Evolutionary conservation across 2,329 filamentous ascomycete species (phyloP).

Genomic region (Cladosporium austrohemisphaericum): DNA sequence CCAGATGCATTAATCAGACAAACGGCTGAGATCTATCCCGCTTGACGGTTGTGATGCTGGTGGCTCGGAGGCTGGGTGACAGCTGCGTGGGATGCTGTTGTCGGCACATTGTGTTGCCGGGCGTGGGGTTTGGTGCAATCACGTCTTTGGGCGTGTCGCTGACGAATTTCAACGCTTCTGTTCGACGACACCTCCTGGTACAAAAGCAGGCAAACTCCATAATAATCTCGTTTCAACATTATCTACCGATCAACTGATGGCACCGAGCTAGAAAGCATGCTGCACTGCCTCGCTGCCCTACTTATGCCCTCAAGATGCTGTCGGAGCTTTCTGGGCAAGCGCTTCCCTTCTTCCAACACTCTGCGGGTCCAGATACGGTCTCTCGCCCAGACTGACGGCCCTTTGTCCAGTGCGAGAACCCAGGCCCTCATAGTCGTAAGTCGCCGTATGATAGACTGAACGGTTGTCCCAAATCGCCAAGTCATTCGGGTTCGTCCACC

Average conservation of each 20-base stretch:
- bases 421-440: conserved; percentile 21
- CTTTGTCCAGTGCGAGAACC: conserved; percentile 20
- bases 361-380: conserved; percentile 21
- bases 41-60: no score
- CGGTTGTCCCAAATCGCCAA: conserved; percentile 54
- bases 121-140: conserved; percentile 1
- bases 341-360: conserved; percentile 20
- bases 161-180: not conserved
- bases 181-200: not conserved
- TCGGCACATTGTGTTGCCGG: no score
- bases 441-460: conserved; percentile 20
- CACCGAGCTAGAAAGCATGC: no score
- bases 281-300: no score
- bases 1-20: no score
- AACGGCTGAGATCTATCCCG: no score
- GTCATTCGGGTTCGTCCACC: conserved; percentile 58
- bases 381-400: conserved; percentile 22
- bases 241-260: no score
- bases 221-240: not conserved
- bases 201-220: not conserved
- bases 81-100: no score
- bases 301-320: not conserved
- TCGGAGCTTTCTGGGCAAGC: conserved; percentile 12
- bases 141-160: conserved; percentile 5
- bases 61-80: no score